These are phyloP conservation scores for Sclerotinia trifoliorum DNA, from an alignment of 2,329 filamentous ascomycete genomes.

Conservation along the genomic window DNA sequence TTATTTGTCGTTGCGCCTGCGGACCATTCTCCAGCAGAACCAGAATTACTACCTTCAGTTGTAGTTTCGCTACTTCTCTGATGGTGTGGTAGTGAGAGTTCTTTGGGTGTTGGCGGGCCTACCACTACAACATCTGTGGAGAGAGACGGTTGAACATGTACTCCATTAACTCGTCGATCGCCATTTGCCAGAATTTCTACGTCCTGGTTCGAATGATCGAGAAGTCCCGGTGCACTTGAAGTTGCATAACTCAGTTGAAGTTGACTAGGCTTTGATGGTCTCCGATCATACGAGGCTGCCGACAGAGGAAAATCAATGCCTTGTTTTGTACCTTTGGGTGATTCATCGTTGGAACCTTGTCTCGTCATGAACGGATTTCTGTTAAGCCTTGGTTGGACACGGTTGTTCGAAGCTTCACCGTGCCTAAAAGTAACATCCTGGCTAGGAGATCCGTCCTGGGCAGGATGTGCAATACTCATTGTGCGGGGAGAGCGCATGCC, in stretches of 20 bases:
- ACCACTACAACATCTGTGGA: conserved; percentile 36
- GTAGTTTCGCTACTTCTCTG: conserved; percentile 62
- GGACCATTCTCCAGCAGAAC: conserved; percentile 58
- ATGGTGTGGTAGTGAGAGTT: conserved; percentile 26
- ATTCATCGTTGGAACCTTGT: conserved; percentile 30
- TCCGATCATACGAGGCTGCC: conserved; percentile 30
- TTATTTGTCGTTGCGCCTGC: conserved; percentile 62
- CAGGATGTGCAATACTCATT: conserved; percentile 37
- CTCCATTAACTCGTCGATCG: conserved; percentile 23
- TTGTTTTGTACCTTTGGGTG: conserved; percentile 23
- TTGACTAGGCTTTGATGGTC: conserved; percentile 38
- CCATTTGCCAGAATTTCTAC: conserved; percentile 18
- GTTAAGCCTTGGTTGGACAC: conserved; percentile 32
- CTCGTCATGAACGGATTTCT: conserved; percentile 29
- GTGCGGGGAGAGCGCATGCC: conserved; percentile 38
- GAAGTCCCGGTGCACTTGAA: conserved; percentile 28
- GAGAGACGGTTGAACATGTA: conserved; percentile 29
- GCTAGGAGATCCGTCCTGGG: conserved; percentile 27
- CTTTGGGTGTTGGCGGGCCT: conserved; percentile 28
- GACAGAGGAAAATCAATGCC: conserved; percentile 28
- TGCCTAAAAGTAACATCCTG: conserved; percentile 23
- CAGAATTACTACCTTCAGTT: conserved; percentile 56
- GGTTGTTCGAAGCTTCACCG: conserved; percentile 27
- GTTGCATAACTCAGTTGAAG: conserved; percentile 37
- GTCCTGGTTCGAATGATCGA: conserved; percentile 26